Evolutionary conservation across 345 rosid species (phyloP), one percentile per base, ranked within the genome.

Genomic region (Passiflora organensis): DNA sequence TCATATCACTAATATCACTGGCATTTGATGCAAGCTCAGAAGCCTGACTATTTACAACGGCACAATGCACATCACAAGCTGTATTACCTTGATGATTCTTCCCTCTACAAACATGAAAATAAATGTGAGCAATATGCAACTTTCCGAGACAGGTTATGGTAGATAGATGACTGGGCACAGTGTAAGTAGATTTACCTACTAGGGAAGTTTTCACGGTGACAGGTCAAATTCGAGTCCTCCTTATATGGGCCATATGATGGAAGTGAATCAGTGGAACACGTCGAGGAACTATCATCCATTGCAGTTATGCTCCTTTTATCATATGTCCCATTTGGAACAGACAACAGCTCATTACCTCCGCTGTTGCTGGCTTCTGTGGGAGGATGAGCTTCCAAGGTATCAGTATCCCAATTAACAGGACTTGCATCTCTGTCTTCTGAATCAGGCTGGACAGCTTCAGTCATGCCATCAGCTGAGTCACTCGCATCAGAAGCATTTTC

Each of bases 271-370:
- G 85, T 80, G 17, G 96, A 88, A 68, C 95, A 87, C 0, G 96
- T 82, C 44, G 96, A 88, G 37, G 99, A 89, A 76, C 94, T 93
- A 76, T 93, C 99, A 81, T 86, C 94, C 81, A 84, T 71, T 34
- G 61, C 65, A 46, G 74, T 80, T 24, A 73, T 76, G 63, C 63
- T 76, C 68, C 74, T 80, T 60, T 79, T 86, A 49, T 89, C 95
- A 43, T 72, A 48, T 53, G 61, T 57, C 60, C 87, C 96, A 65
- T 82, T 81, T 19, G 82, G 85, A 39, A 71, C 74, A 53, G 87
- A 77, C 44, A 82, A 72, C 41, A 83, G 65, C 60, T 76, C 72
- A 68, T 68, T 67, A 58, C 74, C 65, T 59, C 76, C 81, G 68
- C 82, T 72, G 66, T 81, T 75, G 67, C 74, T 55, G 72, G 75